phyloP scores from a whole-genome alignment of 306 rosid genomes.

The Crataegus laevigata region DNA sequence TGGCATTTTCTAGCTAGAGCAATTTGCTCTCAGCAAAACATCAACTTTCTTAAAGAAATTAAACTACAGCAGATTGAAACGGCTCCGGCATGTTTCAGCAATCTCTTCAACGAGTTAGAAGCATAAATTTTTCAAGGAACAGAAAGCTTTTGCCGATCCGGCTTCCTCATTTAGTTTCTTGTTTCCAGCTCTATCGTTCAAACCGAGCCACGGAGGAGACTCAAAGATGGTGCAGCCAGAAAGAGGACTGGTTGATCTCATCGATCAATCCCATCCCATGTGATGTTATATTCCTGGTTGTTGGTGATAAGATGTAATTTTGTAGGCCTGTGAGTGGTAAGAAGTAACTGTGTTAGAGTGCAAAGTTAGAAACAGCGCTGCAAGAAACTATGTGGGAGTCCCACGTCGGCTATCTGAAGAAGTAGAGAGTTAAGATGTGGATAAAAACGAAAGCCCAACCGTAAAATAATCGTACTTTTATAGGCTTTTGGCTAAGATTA shows the following conservation, averaged over 20 bases:
- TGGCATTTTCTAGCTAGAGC: background rate
- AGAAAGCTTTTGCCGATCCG: background rate
- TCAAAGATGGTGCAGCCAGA: background rate
- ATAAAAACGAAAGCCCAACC: background rate
- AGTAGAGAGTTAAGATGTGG: background rate
- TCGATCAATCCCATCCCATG: background rate
- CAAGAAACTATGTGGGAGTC: background rate
- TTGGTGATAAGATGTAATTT: no score
- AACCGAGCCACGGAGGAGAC: background rate
- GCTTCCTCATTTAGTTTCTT: background rate
- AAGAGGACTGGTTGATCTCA: background rate
- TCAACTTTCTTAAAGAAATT: background rate
- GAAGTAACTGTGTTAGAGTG: no score
- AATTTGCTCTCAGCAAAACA: background rate
- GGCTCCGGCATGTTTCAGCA: background rate
- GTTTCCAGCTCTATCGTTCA: background rate
- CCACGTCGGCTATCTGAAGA: background rate
- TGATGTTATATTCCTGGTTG: no score
- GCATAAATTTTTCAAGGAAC: background rate
- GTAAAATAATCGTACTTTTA: rapidly evolving
- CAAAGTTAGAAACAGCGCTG: no score
- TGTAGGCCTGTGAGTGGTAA: no score
- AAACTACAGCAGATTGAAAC: background rate
- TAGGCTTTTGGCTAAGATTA: constrained; percentile 11
- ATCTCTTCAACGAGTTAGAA: background rate